Evolutionary conservation across 2,329 filamentous ascomycete genomes (phyloP), one percentile per base, ranked within the genome.

Genomic region (Zalaria sp.): DNA sequence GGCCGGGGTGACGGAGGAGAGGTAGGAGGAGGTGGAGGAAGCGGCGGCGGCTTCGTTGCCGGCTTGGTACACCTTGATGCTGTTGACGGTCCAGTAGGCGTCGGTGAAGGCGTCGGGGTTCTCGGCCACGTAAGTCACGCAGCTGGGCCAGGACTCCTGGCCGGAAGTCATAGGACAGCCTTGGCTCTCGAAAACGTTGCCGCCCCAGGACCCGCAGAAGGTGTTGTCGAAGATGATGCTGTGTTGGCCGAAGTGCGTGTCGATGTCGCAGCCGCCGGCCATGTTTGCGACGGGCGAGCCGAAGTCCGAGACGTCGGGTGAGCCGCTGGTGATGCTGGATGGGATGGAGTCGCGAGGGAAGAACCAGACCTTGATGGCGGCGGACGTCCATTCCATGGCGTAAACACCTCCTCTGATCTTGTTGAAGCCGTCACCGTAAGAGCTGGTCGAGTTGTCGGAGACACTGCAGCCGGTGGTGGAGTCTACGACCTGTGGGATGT

Each of bases 361-460:
- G 72, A 84, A 91, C 76, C 78, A 94, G 48, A 93, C 71, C 37
- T 72, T 71, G 60, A 95, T 93, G 48, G 68, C 68, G 0, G 72
- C 59, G 25, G 72, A 71, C 1, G 81, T 85, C 83, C 86, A 93
- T 18, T 47, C 45, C 63, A 63, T 67, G 25, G 65, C 66, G 47
- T 61, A 68, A 31, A 68, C 63, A 39, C 64, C 65, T 35, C 65
- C 65, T 5, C 56, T 54, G 32, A 51, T 57, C 25, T 47, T 42
- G 49, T 68, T 79, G 57, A 79, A 71, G 0, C 59, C 64, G 5
- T 59, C 59, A 28, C 75, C 75, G 9, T 45, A 43, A 25, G 53
- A 56, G 38, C 43, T 48, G 27, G 45, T 43, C 6, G 51, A 52
- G 26, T 48, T 44, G 9, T 42, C 48, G 37, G 66, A 57, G 40